A percentile compares a stretch with the other conserved stretches of the same genome.
phyloP scores from a whole-genome alignment of 2,329 filamentous ascomycete species.

The Colletotrichum sp. region DNA sequence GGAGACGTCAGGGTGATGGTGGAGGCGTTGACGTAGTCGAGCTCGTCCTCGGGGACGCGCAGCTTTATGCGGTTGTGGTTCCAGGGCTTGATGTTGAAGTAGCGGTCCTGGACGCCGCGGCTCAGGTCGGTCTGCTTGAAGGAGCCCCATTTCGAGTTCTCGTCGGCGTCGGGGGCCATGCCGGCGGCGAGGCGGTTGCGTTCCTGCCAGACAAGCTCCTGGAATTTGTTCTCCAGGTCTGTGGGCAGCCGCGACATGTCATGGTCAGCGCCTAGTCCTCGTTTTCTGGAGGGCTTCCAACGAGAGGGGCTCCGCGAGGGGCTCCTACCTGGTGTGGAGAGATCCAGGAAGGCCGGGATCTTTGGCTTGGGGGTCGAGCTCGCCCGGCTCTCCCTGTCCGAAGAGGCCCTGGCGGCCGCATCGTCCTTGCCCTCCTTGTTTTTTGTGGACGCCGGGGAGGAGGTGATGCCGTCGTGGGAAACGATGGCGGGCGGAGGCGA shows the following conservation, averaged over 20 bases:
- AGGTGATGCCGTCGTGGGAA: conserved; percentile 38
- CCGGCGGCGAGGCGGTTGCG: conserved; percentile 50
- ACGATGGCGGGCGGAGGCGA: conserved; percentile 33
- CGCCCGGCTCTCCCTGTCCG: neutral
- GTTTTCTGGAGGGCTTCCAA: neutral
- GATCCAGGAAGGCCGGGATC: conserved; percentile 45
- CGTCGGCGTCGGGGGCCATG: conserved; percentile 36
- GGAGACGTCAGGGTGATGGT: conserved; percentile 63
- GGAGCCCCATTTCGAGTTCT: conserved; percentile 36
- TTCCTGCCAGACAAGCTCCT: conserved; percentile 60
- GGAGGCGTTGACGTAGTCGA: conserved; percentile 86
- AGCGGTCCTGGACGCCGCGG: conserved; percentile 71
- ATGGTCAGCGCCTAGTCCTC: conserved; percentile 9
- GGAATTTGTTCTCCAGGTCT: conserved; percentile 44
- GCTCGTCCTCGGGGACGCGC: conserved; percentile 73
- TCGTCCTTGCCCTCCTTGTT: conserved; percentile 1
- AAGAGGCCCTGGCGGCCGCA: neutral
- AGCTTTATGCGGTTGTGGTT: conserved; percentile 84
- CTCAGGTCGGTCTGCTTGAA: conserved; percentile 38
- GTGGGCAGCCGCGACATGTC: neutral
- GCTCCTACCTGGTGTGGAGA: conserved; percentile 39
- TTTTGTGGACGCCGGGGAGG: conserved; percentile 20
- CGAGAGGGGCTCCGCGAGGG: neutral
- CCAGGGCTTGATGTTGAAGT: conserved; percentile 90
- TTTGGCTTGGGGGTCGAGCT: conserved; percentile 21